Evolutionary conservation across 1,139 yeast genomes (phyloP), one percentile per base, ranked within the genome.

Genomic region (Torulaspora globosa): DNA sequence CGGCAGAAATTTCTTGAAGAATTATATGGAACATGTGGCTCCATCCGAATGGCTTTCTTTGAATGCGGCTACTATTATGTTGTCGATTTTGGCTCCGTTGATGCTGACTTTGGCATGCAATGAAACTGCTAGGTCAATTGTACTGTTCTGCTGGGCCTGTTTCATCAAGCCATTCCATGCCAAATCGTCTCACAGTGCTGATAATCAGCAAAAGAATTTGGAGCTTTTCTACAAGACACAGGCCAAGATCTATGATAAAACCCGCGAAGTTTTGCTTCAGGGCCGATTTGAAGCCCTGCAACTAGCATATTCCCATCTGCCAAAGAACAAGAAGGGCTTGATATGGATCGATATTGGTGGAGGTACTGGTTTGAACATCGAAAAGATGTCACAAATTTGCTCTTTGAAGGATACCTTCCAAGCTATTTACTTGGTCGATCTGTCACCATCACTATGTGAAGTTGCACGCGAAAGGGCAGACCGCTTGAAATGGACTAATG

Each of bases 321-420:
- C 63, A 38, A 65, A 64, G 40, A 62, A 26, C 3, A 18, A 14
- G 8, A 24, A 35, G 18, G 39, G 39, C 10, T 18, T 45, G 44
- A 81, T 84, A 38, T 85, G 95, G 95, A 74, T 85, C 45, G 95
- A 85, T 63, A 75, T 84, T 61, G 95, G 95, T 43, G 94, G 94
- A 35, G 94, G 94, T 23, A 84, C 95, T 5, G 95, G 95, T 40
- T 73, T 82, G 66, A 85, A 85, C 66, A 81, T 85, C 57, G 94
- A 85, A 65, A 74, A 75, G 56, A 85, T 85, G 95, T 72, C 82
- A 62, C 63, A 70, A 42, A 68, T 75, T 46, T 75, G 81, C 5
- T 67, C 80, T 35, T 58, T 75, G 35, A 52, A 49, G 10, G 61
- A 68, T 24, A 67, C 74, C 50, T 85, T 85, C 66, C 75, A 76